Percentiles rank a stretch among this genome's conserved stretches.
These are phyloP conservation scores for Botrytis deweyae DNA, from an alignment of 2,329 filamentous ascomycete species.

Conservation along the genomic window DNA sequence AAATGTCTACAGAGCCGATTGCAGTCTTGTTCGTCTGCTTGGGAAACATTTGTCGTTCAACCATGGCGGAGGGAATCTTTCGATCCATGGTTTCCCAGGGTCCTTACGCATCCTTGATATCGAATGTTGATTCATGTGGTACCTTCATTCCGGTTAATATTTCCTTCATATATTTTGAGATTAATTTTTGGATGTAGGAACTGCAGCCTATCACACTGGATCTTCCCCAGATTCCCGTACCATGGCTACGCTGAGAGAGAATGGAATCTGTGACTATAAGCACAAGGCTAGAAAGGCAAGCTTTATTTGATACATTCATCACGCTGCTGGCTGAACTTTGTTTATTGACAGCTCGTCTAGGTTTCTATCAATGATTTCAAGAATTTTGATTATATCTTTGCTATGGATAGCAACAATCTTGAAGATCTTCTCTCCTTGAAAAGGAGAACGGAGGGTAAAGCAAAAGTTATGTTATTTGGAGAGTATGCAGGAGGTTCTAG, in stretches of 20 bases:
- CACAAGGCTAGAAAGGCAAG: constrained; percentile 73
- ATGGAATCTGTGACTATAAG: constrained; percentile 74
- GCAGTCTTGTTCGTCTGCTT: constrained; percentile 94
- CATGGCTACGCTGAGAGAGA: constrained; percentile 69
- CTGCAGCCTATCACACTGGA: constrained; percentile 78
- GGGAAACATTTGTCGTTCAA: constrained; percentile 91
- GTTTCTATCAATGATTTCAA: constrained; percentile 69
- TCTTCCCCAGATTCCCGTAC: constrained; percentile 79
- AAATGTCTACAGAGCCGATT: constrained; percentile 41
- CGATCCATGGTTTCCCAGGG: constrained; percentile 63
- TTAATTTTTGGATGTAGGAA: constrained; percentile 6
- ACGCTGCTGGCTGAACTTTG: neutral
- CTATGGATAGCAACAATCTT: constrained; percentile 87
- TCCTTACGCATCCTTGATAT: constrained; percentile 59
- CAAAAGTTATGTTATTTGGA: constrained; percentile 79
- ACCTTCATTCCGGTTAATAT: constrained; percentile 42
- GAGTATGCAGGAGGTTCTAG: constrained; percentile 59
- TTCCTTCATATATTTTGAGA: neutral
- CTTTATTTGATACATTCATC: constrained; percentile 23
- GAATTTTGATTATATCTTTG: constrained; percentile 88
- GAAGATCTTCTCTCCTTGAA: constrained; percentile 64
- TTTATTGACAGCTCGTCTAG: constrained; percentile 39
- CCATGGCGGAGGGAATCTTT: constrained; percentile 97
- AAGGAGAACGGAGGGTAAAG: constrained; percentile 54
- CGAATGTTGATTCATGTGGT: constrained; percentile 80